Percentiles rank a stretch among this genome's conserved stretches.
Conservation (phyloP, 2,329 filamentous ascomycete species). For the Curvularia lunata region DNA sequence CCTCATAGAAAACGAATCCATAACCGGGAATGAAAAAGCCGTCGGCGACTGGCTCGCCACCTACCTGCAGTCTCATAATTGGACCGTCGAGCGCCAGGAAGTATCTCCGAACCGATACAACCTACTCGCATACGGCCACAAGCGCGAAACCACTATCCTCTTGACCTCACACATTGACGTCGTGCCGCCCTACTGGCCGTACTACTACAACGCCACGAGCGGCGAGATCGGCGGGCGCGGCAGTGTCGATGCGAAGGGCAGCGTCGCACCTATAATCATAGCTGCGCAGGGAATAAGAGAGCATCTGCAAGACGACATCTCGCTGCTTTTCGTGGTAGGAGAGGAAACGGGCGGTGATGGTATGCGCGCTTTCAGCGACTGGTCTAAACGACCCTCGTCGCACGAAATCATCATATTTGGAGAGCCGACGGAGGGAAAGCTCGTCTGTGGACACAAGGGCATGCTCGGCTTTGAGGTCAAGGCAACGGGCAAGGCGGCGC, state of each 20-base stretch:
- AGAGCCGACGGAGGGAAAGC: slow-evolving; percentile 87
- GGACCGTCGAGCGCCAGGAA: slow-evolving; percentile 67
- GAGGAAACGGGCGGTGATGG: slow-evolving; percentile 84
- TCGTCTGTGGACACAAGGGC: slow-evolving; percentile 92
- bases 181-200: slow-evolving; percentile 71
- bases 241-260: slow-evolving; percentile 66
- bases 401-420: slow-evolving; percentile 84
- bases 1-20: slow-evolving; percentile 76
- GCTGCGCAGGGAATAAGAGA: slow-evolving; percentile 64
- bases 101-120: slow-evolving; percentile 68
- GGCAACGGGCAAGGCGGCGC: slow-evolving; percentile 77
- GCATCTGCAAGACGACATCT: slow-evolving; percentile 53
- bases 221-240: slow-evolving; percentile 72
- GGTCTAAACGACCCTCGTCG: slow-evolving; percentile 34
- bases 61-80: slow-evolving; percentile 67
- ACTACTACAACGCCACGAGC: slow-evolving; percentile 60
- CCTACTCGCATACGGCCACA: slow-evolving; percentile 69
- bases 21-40: slow-evolving; percentile 70
- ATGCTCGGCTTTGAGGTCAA: slow-evolving; percentile 70
- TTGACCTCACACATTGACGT: slow-evolving; percentile 84
- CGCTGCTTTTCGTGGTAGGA: slow-evolving; percentile 72
- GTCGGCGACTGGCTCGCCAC: slow-evolving; percentile 72
- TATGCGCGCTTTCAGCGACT: slow-evolving; percentile 64
- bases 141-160: slow-evolving; percentile 64
- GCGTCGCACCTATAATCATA: slow-evolving; percentile 73